Conservation (phyloP, 345 rosid species). For the Garcia nutans region DNA sequence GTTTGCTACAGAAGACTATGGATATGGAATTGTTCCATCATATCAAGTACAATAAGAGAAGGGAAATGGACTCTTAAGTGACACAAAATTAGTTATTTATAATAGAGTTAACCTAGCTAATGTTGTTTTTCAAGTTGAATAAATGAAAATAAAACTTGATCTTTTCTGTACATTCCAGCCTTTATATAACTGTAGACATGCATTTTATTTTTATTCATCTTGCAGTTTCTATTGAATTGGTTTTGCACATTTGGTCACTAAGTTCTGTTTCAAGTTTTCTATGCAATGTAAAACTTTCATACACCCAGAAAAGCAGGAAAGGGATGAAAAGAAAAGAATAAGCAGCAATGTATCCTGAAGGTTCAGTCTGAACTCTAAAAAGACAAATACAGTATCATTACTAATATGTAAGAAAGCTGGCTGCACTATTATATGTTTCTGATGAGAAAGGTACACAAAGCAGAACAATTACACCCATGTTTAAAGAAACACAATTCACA, state of each 20-base stretch:
- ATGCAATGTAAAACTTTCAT: background rate
- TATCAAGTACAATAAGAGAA: background rate
- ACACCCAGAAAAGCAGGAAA: background rate
- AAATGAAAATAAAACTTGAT: slow-evolving; percentile 1
- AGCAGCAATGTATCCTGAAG: no score
- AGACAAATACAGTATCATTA: background rate
- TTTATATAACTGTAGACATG: background rate
- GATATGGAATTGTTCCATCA: slow-evolving; percentile 26
- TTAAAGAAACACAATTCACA: background rate
- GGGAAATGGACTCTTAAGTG: background rate
- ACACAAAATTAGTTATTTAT: background rate
- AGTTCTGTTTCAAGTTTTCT: background rate
- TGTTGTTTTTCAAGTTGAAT: background rate
- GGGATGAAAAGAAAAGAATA: background rate
- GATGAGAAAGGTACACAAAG: background rate
- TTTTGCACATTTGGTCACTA: background rate
- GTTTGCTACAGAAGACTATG: slow-evolving; percentile 17
- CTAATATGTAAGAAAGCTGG: no score
- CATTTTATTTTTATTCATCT: background rate
- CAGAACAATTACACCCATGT: background rate
- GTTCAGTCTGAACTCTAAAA: no score
- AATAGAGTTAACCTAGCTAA: background rate
- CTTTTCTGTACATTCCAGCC: background rate
- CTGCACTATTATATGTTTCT: background rate
- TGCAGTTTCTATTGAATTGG: background rate